These are phyloP conservation scores for Aegilops tauschii DNA, from an alignment of 176 grass and related monocot genomes.

Conservation along the genomic window DNA sequence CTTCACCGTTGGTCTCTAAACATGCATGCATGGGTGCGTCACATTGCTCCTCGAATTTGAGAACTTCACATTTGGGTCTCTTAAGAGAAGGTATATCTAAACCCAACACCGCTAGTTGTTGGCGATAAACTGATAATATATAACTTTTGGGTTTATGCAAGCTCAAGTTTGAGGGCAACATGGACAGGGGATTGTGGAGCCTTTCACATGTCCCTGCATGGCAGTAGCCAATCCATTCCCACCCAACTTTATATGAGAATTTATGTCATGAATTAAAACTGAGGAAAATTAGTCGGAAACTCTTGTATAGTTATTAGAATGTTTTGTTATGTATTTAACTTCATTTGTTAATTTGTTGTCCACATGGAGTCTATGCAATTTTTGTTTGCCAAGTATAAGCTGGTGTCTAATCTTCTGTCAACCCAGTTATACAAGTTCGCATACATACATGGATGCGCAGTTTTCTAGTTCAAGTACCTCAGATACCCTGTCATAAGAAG, in stretches of 20 bases:
- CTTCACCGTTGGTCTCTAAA: background rate
- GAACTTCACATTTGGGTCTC: background rate
- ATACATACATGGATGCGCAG: background rate
- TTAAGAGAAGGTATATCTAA: background rate
- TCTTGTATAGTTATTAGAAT: background rate
- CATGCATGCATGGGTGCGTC: background rate
- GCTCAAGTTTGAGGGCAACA: background rate
- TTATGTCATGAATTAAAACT: background rate
- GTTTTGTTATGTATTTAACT: background rate
- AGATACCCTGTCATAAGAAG: background rate
- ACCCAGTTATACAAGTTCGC: background rate
- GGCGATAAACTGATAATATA: background rate
- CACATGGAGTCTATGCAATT: background rate
- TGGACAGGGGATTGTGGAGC: background rate
- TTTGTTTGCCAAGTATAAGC: background rate
- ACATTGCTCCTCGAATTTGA: background rate
- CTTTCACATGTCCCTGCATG: background rate
- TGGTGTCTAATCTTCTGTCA: background rate
- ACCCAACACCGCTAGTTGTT: background rate
- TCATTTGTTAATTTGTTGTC: background rate
- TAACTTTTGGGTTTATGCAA: background rate
- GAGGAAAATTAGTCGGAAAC: background rate
- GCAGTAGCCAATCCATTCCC: background rate
- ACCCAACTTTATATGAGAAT: background rate
- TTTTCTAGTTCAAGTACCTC: background rate